Base-by-base conservation (phyloP, 768 basidiomycete species). In the Punctularia strigosozonata region DNA sequence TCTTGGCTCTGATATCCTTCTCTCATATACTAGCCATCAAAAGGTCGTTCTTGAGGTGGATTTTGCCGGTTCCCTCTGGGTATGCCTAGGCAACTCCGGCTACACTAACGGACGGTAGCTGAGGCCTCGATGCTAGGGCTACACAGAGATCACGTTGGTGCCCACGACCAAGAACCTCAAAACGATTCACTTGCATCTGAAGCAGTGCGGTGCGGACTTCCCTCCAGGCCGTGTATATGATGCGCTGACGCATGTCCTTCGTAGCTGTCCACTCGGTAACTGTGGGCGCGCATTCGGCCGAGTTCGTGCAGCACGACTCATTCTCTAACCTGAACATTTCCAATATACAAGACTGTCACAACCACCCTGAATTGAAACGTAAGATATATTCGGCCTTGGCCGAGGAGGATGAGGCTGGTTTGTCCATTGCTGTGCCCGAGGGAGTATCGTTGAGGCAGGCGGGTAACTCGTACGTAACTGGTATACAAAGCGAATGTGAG, bases 21-120 rank as follows among this genome's bases (percentile, higher is more conserved):
- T 80, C 58, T n/a, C n/a, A n/a, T n/a, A n/a, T 78, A 89, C 82
- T 79, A 87, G 83, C 63, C 86, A 94, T 63, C 94, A 97, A 73
- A 89, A 89, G 58, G 91, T 95, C 37, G 85, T 87, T 45, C 66
- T 97, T 48, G 89, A 94, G 63, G 77, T 97, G 44, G 88, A 92
- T 66, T 90, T 95, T 58, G 71, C 80, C 6, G 94, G 94, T 17
- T 69, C 69, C 53, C 69, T 91, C 51, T 84, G 83, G 74, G 91
- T 86, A 62, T 47, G 76, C 37, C 54, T 24, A 38, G 31, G 30
- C 32, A 40, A 47, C 58, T 47, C 52, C 54, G 40, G 36, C 45
- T 43, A 37, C 30, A 24, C 13, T 32, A 15, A 40, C 42, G 42
- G 45, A 40, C 25, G 41, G 41, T 21, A 43, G 43, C 54, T 26